Base-by-base conservation (phyloP, 331 rosid genomes). In the Quercus phellos region DNA sequence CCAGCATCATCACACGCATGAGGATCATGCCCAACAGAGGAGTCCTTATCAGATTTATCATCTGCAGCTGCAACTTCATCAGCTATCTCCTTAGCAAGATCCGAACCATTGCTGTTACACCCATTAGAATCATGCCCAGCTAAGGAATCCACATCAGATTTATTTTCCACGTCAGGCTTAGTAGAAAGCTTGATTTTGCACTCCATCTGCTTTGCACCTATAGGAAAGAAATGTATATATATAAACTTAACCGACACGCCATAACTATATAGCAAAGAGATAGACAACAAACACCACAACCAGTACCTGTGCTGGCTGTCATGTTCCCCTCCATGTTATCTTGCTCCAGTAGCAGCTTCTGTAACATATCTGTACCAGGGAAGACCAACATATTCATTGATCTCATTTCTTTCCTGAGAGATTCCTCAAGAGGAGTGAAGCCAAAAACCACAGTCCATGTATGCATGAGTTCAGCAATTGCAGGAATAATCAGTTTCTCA, bases 361-460 rank as follows among this genome's bases (percentile, higher is more conserved):
- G 93, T 78, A 95, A 86, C 99, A 95, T 90, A 86, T 91, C 96
- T 77, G 91, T 91, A 51, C 99, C 99, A 68, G 98, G 99, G 92
- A 95, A 95, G 75, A 91, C 97, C 84, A 95, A 73, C 94, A 95
- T 91, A 83, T 95, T 95, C 88, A 95, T 79, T 46, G 91, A 86
- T 77, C 89, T 85, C 90, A 90, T 91, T 79, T 91, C 97, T 80
- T 84, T 89, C 87, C 89, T 90, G 79, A 93, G 91, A 35, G 93
- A 80, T 72, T 88, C 91, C 84, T 93, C 90, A 51, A 93, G 84
- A 83, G 82, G 85, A 17, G 87, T 90, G 88, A 95, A 95, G 80
- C 99, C 97, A 85, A 95, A 95, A 85, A 74, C 87, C 58, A 74
- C 82, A 72, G 97, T 95, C 99, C 99, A 95, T 16, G 99, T 89